Percentiles rank a stretch among this genome's conserved stretches.
These are phyloP conservation scores for Platismatia glauca DNA, from an alignment of 495 filamentous ascomycete genomes.

Conservation along the genomic window DNA sequence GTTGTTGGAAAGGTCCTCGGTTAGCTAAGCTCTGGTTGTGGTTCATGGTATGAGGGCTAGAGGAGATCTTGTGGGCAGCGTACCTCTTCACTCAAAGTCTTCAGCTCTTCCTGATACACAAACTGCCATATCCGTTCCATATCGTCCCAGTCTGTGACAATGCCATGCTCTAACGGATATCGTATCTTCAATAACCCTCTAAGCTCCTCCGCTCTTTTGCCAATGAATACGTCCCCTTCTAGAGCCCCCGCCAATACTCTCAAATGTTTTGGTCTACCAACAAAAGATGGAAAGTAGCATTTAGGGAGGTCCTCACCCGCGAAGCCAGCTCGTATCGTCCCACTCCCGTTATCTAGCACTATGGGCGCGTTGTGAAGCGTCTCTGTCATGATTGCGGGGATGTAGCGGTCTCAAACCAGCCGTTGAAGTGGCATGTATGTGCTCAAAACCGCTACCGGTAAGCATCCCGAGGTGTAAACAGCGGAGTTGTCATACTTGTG, in stretches of 20 bases:
- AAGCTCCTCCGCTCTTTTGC: constrained; percentile 82
- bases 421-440: not conserved
- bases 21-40: not conserved
- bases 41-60: not conserved
- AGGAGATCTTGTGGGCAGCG: constrained; percentile 11
- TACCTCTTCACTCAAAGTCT: constrained; percentile 94
- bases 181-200: constrained; percentile 89
- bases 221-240: constrained; percentile 97
- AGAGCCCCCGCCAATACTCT: constrained; percentile 90
- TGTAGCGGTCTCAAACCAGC: not conserved
- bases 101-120: constrained; percentile 73
- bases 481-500: not conserved
- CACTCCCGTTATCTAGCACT: constrained; percentile 97
- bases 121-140: constrained; percentile 99
- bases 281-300: constrained; percentile 96
- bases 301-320: constrained; percentile 93
- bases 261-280: constrained; percentile 94
- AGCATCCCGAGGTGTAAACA: not conserved
- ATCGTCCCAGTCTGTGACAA: constrained; percentile 99
- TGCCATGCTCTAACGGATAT: constrained; percentile 94
- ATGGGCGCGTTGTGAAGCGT: constrained; percentile 93
- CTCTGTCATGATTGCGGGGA: constrained; percentile 56
- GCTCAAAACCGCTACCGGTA: not conserved
- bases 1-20: not conserved
- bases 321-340: constrained; percentile 94